These are phyloP conservation scores for Geosmithia morbida DNA, from an alignment of 2,329 filamentous ascomycete species.

Conservation along the genomic window DNA sequence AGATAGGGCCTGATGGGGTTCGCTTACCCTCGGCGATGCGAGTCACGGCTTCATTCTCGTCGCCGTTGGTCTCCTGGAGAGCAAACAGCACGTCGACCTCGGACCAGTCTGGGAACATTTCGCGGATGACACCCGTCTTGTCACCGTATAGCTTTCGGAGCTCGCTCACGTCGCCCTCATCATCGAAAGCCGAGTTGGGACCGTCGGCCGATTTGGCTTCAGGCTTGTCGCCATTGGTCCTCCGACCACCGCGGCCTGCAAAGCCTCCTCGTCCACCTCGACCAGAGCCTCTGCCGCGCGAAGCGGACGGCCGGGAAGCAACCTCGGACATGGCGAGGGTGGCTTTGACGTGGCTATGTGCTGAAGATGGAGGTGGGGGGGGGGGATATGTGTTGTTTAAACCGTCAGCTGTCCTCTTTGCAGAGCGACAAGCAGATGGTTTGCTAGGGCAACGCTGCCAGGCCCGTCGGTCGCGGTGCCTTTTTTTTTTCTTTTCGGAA, in stretches of 20 bases:
- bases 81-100: slow-evolving; percentile 90
- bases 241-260: slow-evolving; percentile 56
- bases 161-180: slow-evolving; percentile 77
- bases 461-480: slow-evolving; percentile 3
- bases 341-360: slow-evolving; percentile 22
- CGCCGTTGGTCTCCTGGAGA: slow-evolving; percentile 74
- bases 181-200: slow-evolving; percentile 47
- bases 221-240: slow-evolving; percentile 59
- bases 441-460: slow-evolving; percentile 2
- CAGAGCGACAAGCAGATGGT: slow-evolving; percentile 3
- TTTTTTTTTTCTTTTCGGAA: background rate
- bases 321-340: slow-evolving; percentile 75
- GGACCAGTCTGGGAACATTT: slow-evolving; percentile 92
- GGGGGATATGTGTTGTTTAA: slow-evolving; percentile 6
- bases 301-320: slow-evolving; percentile 67
- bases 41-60: slow-evolving; percentile 60
- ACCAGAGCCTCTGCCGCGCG: slow-evolving; percentile 80
- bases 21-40: slow-evolving; percentile 64
- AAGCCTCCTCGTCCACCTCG: slow-evolving; percentile 74
- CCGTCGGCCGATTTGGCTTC: slow-evolving; percentile 40
- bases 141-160: slow-evolving; percentile 79
- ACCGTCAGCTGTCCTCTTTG: slow-evolving; percentile 19
- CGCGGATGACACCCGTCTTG: slow-evolving; percentile 71
- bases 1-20: background rate
- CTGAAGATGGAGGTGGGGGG: slow-evolving; percentile 9